These are phyloP conservation scores for Colletotrichum sp. DNA, from an alignment of 2,329 filamentous ascomycete genomes.

Conservation along the genomic window DNA sequence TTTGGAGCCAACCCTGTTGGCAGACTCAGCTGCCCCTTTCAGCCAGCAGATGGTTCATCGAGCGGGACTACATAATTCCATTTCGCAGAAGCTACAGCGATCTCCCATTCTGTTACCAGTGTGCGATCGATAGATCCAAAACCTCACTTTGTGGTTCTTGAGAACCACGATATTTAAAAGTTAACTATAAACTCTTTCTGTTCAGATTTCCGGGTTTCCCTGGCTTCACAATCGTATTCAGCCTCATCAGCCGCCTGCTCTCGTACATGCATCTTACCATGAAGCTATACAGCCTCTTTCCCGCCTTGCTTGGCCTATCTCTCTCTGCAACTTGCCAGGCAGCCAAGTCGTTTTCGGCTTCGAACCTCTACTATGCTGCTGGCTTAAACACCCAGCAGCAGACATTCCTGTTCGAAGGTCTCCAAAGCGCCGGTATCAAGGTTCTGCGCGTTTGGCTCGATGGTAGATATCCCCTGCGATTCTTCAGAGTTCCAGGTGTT, in stretches of 20 bases:
- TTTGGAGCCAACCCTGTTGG: not conserved
- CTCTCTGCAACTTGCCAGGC: not conserved
- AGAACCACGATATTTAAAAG: not conserved
- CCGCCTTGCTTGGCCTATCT: not conserved
- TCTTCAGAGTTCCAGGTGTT: not conserved
- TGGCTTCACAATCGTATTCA: not conserved
- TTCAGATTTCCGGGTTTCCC: not conserved
- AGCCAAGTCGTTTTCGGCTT: slow-evolving; percentile 24
- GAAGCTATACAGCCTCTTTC: not conserved
- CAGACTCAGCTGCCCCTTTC: not conserved
- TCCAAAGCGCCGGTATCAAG: slow-evolving; percentile 9
- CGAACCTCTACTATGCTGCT: slow-evolving; percentile 31
- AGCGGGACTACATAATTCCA: not conserved
- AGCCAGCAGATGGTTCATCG: not conserved
- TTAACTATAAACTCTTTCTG: not conserved
- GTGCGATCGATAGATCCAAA: not conserved
- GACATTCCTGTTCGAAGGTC: slow-evolving; percentile 21
- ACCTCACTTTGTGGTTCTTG: not conserved
- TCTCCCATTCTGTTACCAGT: not conserved
- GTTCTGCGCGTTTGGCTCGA: not conserved
- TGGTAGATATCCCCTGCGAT: not conserved
- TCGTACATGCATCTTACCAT: not conserved
- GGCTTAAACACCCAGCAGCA: slow-evolving; percentile 25
- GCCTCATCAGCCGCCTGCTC: not conserved
- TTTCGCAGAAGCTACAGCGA: not conserved